Base-by-base conservation (phyloP, 192 early-diverging fungal genomes). In the Podila verticillata region DNA sequence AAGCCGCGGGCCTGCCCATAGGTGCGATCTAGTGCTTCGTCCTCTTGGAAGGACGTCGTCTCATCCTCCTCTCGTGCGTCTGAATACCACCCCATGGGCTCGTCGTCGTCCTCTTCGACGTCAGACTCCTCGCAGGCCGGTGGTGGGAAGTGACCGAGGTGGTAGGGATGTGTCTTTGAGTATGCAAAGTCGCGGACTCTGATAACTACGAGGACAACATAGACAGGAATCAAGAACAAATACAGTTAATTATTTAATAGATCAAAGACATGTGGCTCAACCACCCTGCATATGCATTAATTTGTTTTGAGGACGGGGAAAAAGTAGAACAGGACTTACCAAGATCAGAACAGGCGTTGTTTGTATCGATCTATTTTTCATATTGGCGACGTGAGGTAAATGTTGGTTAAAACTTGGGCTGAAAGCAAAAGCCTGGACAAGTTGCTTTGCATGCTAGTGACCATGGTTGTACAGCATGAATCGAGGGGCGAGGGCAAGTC, bases 1-100 rank as follows among this genome's bases (percentile, higher is more conserved):
- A 94, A 73, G n/a, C 90, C 93, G 47, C 85, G 82, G 20, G 86
- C 89, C 32, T 79, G 83, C 32, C 85, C 72, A 17, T 85, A 77
- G 10, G 79, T 84, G 54, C 84, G 84, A 54, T 85, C 84, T 15
- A n/a, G 2, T 51, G 51, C 5, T 19, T 54, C 39, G 13, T 44
- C 39, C 4, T 44, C 12, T 13, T 44, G 39, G 39, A 44, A 44
- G 39, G 17, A 44, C 2, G 39, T 74, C 66, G 63, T 51, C 61
- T 30, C n/a, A n/a, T 79, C n/a, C 64, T 81, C 57, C 54, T 61
- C 51, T 54, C 71, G 7, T 66, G 35, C 22, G 65, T 54, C 69
- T 7, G 44, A 49, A 13, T 68, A 57, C 28, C 66, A 62, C 10
- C 61, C 66, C 54, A 28, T 68, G 51, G 51, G 22, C 28, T 71